Base-by-base conservation (phyloP, 305 asterid species). In the Rubia peregrina region DNA sequence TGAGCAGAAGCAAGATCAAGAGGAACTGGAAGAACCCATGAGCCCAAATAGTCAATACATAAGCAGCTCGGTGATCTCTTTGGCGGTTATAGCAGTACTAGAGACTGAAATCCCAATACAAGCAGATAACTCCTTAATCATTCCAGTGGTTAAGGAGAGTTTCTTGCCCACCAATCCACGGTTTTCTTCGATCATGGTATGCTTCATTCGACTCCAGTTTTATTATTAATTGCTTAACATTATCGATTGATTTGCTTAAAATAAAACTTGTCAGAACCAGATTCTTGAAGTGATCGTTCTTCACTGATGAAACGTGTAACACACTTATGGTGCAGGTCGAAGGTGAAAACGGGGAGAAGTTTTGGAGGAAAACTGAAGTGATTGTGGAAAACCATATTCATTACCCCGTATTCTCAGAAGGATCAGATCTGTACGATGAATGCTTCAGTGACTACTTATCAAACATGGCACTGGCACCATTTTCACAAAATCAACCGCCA, bases 1-100 rank as follows among this genome's bases (percentile, higher is more conserved):
- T 0, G 63, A 51, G 63, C 7, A 36, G 40, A 36, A 36, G 40
- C 7, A 14, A 44, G 80, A 68, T 43, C 87, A 78, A 61, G 71
- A 67, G 24, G 5, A 38, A 17, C 1, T 72, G 19, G 85, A 77
- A 41, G 40, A n/a, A 19, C 97, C 98, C 1, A 91, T 86, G 19
- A 92, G 96, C 74, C 98, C 98, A 12, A 86, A 85, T 1, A 90
- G 93, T 0, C 91, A 90, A 61, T 92, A 88, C 73, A 83, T 92
- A 77, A 92, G 86, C 8, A 87, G 97, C 81, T 87, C 96, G 0
- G 89, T 76, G 17, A 83, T 90, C 41, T 88, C 92, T 3, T 79
- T 90, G 1, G 61, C 88, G 9, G 80, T 86, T 3, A 75, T 89
- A 56, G 78, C 71, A 6, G 96, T 91, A 53, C 72, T 89, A 73